Evolutionary conservation across 2,329 filamentous ascomycete species (phyloP).

Genomic region (Arthrobotrys conoides): DNA sequence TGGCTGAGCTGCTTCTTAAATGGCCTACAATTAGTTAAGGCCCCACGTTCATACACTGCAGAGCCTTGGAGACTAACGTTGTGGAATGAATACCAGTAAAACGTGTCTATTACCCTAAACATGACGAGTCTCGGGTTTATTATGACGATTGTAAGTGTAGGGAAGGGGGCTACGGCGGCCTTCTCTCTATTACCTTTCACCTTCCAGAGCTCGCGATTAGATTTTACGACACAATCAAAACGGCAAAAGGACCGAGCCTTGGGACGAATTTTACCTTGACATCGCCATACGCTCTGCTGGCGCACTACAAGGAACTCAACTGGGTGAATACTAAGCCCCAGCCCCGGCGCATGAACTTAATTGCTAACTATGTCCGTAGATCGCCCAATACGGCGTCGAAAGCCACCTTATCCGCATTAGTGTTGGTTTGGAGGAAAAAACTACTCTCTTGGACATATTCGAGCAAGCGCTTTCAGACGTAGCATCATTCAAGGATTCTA

Average conservation of each 20-base stretch:
- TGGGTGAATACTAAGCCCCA: conserved; percentile 74
- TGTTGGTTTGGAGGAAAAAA: conserved; percentile 83
- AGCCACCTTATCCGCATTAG: conserved; percentile 86
- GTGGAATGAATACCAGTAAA: conserved; percentile 73
- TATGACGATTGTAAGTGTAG: conserved; percentile 85
- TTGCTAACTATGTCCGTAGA: conserved; percentile 68
- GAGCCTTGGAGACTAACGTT: conserved; percentile 67
- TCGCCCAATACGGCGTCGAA: conserved; percentile 83
- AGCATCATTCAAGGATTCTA: conserved; percentile 3
- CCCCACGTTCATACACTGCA: not conserved
- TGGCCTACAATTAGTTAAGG: conserved; percentile 66
- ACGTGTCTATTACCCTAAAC: conserved; percentile 88
- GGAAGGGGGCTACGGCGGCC: conserved; percentile 86
- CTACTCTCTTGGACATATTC: conserved; percentile 33
- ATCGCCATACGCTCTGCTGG: conserved; percentile 90
- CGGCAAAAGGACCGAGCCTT: conserved; percentile 92
- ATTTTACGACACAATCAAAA: conserved; percentile 89
- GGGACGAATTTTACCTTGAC: conserved; percentile 97
- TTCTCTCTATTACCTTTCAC: conserved; percentile 87
- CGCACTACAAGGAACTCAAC: conserved; percentile 91
- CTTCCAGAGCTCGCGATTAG: conserved; percentile 78
- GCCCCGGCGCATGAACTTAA: not conserved
- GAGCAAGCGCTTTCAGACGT: conserved; percentile 34
- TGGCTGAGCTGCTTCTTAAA: conserved; percentile 78
- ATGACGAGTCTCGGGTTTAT: conserved; percentile 76